phyloP scores from a whole-genome alignment of 1,284 basidiomycete genomes.

The Moesziomyces parantarcticus region DNA sequence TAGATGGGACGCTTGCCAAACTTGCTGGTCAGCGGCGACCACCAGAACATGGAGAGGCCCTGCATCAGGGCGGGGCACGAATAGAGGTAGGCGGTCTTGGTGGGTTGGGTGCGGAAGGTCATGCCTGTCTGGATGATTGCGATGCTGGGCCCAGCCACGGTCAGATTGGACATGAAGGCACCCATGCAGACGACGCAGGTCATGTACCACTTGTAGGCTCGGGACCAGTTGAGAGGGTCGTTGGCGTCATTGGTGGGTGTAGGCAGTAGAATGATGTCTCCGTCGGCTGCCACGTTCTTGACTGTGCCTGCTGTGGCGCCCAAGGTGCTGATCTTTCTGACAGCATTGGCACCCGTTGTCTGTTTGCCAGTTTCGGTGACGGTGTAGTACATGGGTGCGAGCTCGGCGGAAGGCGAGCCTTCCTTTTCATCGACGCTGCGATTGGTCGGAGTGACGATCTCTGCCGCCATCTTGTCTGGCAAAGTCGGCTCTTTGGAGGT shows the following conservation, averaged over 20 bases:
- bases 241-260: slow-evolving; percentile 25
- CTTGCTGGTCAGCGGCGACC: slow-evolving; percentile 28
- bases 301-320: slow-evolving; percentile 22
- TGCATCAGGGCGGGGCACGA: slow-evolving; percentile 10
- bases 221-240: slow-evolving; percentile 33
- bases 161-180: slow-evolving; percentile 17
- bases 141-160: slow-evolving; percentile 22
- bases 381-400: slow-evolving; percentile 7
- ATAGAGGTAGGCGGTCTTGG: slow-evolving; percentile 28
- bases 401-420: neutral
- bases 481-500: too few relatives aligned
- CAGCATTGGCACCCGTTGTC: neutral
- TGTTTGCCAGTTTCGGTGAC: too few relatives aligned
- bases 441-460: neutral
- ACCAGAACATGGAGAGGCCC: slow-evolving; percentile 22
- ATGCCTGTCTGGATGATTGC: slow-evolving; percentile 16
- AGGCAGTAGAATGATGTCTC: slow-evolving; percentile 22
- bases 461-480: too few relatives aligned
- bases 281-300: slow-evolving; percentile 7
- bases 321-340: slow-evolving; percentile 11
- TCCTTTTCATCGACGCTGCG: slow-evolving; percentile 5
- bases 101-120: slow-evolving; percentile 2
- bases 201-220: slow-evolving; percentile 32
- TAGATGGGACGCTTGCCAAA: slow-evolving; percentile 31
- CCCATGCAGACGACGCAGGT: slow-evolving; percentile 19